Base-by-base conservation (phyloP, 257 asterid species). In the Sherardia arvensis region DNA sequence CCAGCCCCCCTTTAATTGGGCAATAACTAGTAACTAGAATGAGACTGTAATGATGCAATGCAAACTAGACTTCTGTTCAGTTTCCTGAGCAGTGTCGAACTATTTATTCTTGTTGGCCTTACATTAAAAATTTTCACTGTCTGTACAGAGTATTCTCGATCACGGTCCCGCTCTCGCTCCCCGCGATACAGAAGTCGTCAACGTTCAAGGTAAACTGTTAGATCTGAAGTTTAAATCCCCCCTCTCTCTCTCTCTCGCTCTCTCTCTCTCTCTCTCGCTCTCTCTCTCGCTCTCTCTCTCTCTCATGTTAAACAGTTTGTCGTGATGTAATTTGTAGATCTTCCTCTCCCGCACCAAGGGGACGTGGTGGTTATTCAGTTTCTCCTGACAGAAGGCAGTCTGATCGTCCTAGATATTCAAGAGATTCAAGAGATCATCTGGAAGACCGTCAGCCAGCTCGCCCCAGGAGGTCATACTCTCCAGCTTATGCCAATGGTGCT, bases 381-480 rank as follows among this genome's bases (percentile, higher is more conserved):
- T 75, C 79, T 53, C 79, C 76, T 0, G 63, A 67, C 11, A 75
- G 79, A 70, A 75, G 79, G 61, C 64, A 47, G 34, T n/a, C 62
- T 21, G 67, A 66, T 64, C 72, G 66, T 22, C 61, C 70, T 54
- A 75, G 73, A 49, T 62, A 72, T 53, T 65, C 76, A 66, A 45
- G 76, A 43, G 67, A 72, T 53, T 65, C 76, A 66, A 45, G 76
- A 43, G 67, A 64, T 64, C 64, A 59, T 68, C 34, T 53, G 29
- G 56, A 48, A 4, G 72, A 61, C 33, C 76, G 55, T 27, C 73
- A 62, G 21, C 25, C 53, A 3, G 21, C 34, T 62, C 62, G 32
- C 28, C 43, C 12, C 29, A 58, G 28, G 51, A 70, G 79, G 66
- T 70, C 73, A 15, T 66, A 48, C 62, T 75, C 73, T 62, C 73